Evolutionary conservation across 169 alveolate species (phyloP), one percentile per base, ranked within the genome.

Genomic region (Theileria sp.): DNA sequence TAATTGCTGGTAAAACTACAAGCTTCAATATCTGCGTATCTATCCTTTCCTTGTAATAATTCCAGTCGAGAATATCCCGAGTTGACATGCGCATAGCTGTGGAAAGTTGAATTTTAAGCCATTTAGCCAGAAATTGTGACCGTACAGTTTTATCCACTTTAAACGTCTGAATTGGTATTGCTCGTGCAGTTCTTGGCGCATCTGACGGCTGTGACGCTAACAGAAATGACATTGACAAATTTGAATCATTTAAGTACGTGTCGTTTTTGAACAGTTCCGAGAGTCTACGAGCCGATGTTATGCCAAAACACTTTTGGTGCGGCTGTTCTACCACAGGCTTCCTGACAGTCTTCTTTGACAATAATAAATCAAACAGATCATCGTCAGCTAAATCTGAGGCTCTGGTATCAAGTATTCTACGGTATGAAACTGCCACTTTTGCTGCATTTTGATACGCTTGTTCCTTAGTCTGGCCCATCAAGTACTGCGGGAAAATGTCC

Each of bases 371-470:
- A 74, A 97, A 92, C 65, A 97, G 81, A 74, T 97, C 98, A 75
- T 96, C 98, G 50, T 93, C 94, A 44, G 75, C 84, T 25, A 97
- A 82, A 36, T 96, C 97, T 51, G 89, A 88, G 0, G 98, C 99
- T 84, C 93, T 88, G 15, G 94, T 83, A 66, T 95, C 98, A 30
- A 97, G 88, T 58, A 96, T 86, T 79, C 93, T 93, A 51, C 95
- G 93, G 96, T 98, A 97, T 80, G 95, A 89, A 60, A 93, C 91
- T 0, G 98, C 98, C 2, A 97, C 97, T 25, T 86, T 87, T 13
- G 98, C 99, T 64, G 98, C 98, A 30, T 96, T 95, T 62, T 92
- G 92, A 80, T 96, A 97, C 58, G 99, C 97, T 78, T 97, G 99
- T 72, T 92, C 94, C 77, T 96, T 92, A 49, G 95, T 92, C 25